Evolutionary conservation across 306 rosid genomes (phyloP), one percentile per base, ranked within the genome.

Genomic region (Cicer arietinum): DNA sequence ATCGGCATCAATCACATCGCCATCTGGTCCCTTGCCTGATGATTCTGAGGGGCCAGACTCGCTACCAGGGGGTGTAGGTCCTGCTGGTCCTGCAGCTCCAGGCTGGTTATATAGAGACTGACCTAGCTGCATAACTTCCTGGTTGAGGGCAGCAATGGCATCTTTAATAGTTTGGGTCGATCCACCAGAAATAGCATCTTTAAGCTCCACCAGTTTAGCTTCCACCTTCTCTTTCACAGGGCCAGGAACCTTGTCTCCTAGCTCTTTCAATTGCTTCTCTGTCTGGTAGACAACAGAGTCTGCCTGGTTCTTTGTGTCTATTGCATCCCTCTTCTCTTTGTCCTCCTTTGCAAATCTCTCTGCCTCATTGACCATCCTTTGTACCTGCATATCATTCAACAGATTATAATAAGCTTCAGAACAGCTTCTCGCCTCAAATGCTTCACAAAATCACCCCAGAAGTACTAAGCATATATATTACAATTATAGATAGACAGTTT

Each of bases 111-210:
- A 93, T 5, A 90, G 83, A 41, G 96, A 91, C 79, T 93, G 96
- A 10, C 97, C 96, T 51, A 93, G 82, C 79, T 93, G 98, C 98
- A 93, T 93, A 13, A 93, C 97, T 80, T 94, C 98, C 85, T 94
- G 98, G 47, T 94, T 94, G 13, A 94, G 96, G 77, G 93, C 90
- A 60, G 96, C 88, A 85, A 94, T 91, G 69, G 97, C 89, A 60
- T 94, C 98, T 76, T 94, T 94, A 4, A 94, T 88, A 46, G 69
- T 77, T 62, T 90, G 97, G 67, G 96, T 88, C 1, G 97, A 86
- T 57, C 88, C 94, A 20, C 91, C 96, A 1, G 91, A 80, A 52
- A 94, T 86, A 9, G 96, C 92, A 0, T 94, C 97, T 83, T 86
- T 94, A 56, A 91, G 91, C 81, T 94, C 97, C 22, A 89, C 92